phyloP scores from a whole-genome alignment of 441 rosid genomes.

The Populus trichocarpa region DNA sequence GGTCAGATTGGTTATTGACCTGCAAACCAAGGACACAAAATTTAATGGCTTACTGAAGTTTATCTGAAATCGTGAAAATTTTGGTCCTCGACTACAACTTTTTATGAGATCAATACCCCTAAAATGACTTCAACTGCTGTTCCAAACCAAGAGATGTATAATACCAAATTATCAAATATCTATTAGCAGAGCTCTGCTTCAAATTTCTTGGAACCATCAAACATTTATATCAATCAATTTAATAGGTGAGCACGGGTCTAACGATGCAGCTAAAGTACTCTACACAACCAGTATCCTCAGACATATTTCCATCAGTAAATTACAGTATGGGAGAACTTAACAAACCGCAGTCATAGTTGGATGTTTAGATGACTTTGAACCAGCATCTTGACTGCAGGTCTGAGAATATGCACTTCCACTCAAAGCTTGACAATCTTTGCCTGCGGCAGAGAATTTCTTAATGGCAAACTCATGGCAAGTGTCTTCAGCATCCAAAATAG shows the following conservation, averaged over 20 bases:
- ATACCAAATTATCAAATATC: not conserved
- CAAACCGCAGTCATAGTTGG: slow-evolving; percentile 36
- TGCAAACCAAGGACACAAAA: slow-evolving; percentile 4
- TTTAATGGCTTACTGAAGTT: not conserved
- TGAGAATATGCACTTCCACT: slow-evolving; percentile 31
- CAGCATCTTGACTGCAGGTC: slow-evolving; percentile 26
- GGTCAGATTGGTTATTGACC: slow-evolving; percentile 25
- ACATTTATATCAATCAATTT: not conserved
- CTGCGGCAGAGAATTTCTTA: slow-evolving; percentile 37
- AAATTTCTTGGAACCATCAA: not conserved
- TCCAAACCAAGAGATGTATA: not conserved
- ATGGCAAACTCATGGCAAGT: slow-evolving; percentile 84
- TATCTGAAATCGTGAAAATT: not conserved
- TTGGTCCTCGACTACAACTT: not conserved
- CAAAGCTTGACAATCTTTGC: slow-evolving; percentile 20
- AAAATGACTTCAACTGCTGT: not conserved
- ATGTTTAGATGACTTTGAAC: slow-evolving; percentile 29
- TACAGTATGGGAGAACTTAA: not conserved
- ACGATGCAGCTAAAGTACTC: not conserved
- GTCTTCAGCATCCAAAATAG: slow-evolving; percentile 88
- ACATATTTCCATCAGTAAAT: not conserved
- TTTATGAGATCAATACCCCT: not conserved
- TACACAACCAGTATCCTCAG: not conserved
- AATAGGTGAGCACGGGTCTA: not conserved
- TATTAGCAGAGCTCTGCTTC: not conserved